A percentile compares a stretch with the other conserved stretches of the same genome.
phyloP scores from a whole-genome alignment of 2,329 filamentous ascomycete genomes.

The Calonectria fujianensis region DNA sequence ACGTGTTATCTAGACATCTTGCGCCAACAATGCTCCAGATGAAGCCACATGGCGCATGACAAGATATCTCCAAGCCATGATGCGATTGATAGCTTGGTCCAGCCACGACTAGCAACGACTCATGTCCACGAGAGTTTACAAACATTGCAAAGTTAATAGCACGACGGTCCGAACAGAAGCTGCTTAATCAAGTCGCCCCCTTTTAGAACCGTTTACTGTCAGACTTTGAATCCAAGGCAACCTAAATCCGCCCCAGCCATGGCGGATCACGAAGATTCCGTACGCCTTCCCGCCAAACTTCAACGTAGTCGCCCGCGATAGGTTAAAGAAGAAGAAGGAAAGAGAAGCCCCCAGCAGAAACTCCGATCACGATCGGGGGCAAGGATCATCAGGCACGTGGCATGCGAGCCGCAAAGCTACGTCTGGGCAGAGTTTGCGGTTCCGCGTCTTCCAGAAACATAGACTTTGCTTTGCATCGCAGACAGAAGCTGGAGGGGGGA shows the following conservation, averaged over 20 bases:
- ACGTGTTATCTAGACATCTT: neutral
- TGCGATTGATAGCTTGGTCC: neutral
- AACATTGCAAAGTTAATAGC: neutral
- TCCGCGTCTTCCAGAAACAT: conserved; percentile 13
- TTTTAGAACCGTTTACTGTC: neutral
- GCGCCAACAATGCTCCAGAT: neutral
- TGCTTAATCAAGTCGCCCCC: neutral
- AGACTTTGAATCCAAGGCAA: neutral
- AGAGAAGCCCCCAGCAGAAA: neutral
- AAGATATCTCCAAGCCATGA: neutral
- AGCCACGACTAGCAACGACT: conserved; percentile 9
- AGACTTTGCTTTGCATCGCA: conserved; percentile 10
- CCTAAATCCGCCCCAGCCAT: neutral
- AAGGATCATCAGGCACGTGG: conserved; percentile 20
- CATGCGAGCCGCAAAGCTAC: conserved; percentile 19
- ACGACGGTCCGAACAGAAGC: conserved; percentile 14
- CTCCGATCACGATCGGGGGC: neutral
- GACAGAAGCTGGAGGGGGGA: neutral
- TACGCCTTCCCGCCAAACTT: neutral
- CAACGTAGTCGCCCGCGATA: neutral
- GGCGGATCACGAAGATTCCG: neutral
- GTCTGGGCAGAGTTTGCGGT: neutral
- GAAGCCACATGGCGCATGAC: neutral
- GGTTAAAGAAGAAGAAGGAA: neutral
- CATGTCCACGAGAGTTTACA: neutral